A percentile compares a stretch with the other conserved stretches of the same genome.
These are phyloP conservation scores for Leishmania braziliensis DNA, from an alignment of 208 protist genomes.

Conservation along the genomic window DNA sequence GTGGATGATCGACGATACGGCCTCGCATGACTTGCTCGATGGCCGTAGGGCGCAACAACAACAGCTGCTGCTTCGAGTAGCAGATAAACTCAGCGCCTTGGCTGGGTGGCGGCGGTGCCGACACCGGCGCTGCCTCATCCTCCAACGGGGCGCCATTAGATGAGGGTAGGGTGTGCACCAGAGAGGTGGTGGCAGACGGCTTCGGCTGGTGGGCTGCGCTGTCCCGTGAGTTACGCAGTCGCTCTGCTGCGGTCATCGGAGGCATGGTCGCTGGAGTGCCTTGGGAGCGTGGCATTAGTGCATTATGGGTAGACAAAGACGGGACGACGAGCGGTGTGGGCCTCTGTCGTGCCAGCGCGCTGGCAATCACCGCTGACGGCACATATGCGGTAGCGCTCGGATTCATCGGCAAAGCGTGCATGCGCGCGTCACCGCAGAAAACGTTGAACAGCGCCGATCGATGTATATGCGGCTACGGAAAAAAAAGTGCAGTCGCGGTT, in stretches of 20 bases:
- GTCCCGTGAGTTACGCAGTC: conserved; percentile 24
- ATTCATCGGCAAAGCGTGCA: conserved; percentile 30
- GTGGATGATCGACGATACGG: conserved; percentile 45
- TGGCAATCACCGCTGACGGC: conserved; percentile 29
- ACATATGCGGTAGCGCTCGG: conserved; percentile 37
- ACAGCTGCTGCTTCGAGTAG: conserved; percentile 48
- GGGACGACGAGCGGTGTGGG: conserved; percentile 11
- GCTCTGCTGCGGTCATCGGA: conserved; percentile 37
- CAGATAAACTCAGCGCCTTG: background rate
- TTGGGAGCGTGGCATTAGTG: background rate
- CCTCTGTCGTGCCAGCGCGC: conserved; percentile 6
- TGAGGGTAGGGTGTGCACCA: background rate
- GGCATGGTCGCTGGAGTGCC: background rate
- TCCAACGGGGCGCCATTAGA: background rate
- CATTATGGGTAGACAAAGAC: background rate
- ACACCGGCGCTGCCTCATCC: background rate
- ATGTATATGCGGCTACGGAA: background rate
- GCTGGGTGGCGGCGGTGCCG: background rate
- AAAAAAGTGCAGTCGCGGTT: background rate
- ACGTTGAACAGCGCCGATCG: background rate
- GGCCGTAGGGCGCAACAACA: conserved; percentile 29
- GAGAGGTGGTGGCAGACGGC: background rate
- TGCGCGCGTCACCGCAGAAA: background rate
- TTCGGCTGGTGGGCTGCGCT: background rate
- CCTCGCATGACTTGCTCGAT: conserved; percentile 32